Evolutionary conservation across 2,329 filamentous ascomycete genomes (phyloP).

Genomic region (Claviceps humidiphila): DNA sequence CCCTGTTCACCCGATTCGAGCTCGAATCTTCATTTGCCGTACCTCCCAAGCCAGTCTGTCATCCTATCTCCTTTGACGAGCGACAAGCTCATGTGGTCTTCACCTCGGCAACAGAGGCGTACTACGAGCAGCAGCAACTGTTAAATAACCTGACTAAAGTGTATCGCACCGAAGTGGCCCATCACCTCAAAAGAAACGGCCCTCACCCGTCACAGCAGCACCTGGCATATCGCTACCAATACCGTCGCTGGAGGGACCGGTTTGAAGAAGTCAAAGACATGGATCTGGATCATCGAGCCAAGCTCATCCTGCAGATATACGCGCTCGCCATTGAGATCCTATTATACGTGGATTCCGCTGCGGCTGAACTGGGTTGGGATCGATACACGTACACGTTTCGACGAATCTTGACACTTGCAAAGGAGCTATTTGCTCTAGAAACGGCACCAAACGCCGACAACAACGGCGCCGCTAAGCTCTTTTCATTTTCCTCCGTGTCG

Average conservation of each 20-base stretch:
- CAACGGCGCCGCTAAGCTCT: background rate
- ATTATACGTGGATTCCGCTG: background rate
- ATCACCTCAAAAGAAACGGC: background rate
- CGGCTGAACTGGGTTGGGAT: slow-evolving; percentile 1
- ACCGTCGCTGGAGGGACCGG: slow-evolving; percentile 3
- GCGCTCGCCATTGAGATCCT: slow-evolving; percentile 1
- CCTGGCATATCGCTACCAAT: slow-evolving; percentile 1
- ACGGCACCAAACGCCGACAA: background rate
- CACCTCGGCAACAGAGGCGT: background rate
- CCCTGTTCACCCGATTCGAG: slow-evolving; percentile 7
- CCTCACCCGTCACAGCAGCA: background rate
- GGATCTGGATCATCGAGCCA: background rate
- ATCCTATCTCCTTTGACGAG: background rate
- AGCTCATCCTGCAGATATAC: slow-evolving; percentile 3
- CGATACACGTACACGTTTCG: slow-evolving; percentile 2
- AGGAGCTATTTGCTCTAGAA: slow-evolving; percentile 1
- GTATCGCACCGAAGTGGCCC: background rate
- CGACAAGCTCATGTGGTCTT: background rate
- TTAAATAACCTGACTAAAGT: slow-evolving; percentile 2
- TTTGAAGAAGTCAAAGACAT: slow-evolving; percentile 2
- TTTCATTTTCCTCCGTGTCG: background rate
- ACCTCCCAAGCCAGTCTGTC: background rate
- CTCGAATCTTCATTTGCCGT: slow-evolving; percentile 1
- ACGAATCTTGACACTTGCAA: background rate
- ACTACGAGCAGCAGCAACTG: slow-evolving; percentile 3